These are phyloP conservation scores for Geranium incanum DNA, from an alignment of 441 rosid species.

Conservation along the genomic window DNA sequence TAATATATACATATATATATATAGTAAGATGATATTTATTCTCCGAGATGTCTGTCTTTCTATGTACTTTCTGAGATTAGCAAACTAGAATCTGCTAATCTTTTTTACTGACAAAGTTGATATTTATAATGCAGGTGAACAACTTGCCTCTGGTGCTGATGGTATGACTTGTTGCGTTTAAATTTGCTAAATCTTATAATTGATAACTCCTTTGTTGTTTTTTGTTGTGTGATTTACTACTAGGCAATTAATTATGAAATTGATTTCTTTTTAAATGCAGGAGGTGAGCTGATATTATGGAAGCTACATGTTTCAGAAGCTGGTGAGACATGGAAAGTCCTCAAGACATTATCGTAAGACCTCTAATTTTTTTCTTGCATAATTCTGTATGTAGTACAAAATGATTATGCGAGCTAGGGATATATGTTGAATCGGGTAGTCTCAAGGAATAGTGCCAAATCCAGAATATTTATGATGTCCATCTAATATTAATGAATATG, in stretches of 20 bases:
- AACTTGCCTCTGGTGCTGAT: conserved; percentile 93
- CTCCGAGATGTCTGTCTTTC: background rate
- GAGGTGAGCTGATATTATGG: conserved; percentile 84
- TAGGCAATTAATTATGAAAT: conserved; percentile 12
- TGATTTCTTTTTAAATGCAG: conserved; percentile 29
- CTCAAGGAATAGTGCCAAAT: background rate
- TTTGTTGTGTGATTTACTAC: background rate
- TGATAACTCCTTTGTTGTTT: background rate
- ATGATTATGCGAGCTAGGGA: background rate
- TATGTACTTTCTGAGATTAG: background rate
- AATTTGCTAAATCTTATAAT: background rate
- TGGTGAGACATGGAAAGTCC: conserved; percentile 78
- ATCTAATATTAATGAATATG: no score
- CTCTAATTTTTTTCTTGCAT: conserved; percentile 15
- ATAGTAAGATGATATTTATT: no score
- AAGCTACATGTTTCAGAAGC: conserved; percentile 61
- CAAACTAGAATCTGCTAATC: background rate
- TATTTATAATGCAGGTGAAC: conserved; percentile 54
- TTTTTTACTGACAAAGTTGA: conserved; percentile 6
- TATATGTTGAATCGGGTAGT: background rate
- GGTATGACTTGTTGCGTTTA: conserved; percentile 40
- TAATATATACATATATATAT: no score
- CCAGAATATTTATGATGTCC: background rate
- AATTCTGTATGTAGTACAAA: conserved; percentile 14
- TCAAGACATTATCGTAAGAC: conserved; percentile 61